Percentiles rank a stretch among this genome's conserved stretches.
Conservation (phyloP, 176 grass and related monocot genomes). For the Musa schizocarpa region DNA sequence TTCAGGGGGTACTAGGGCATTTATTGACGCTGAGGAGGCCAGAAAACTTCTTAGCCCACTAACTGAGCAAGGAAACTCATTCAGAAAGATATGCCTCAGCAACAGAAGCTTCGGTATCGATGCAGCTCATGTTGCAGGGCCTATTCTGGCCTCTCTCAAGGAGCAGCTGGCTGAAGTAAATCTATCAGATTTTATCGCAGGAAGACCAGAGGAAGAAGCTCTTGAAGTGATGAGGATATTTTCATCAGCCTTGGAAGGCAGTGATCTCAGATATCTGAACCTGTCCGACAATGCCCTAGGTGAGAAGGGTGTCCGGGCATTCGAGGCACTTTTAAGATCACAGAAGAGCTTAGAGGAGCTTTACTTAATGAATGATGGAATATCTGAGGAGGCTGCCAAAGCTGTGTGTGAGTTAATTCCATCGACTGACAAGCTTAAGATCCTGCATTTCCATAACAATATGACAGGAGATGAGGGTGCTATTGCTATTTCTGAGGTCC, state of each 20-base stretch:
- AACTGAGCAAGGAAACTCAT: constrained; percentile 38
- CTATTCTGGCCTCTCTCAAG: constrained; percentile 60
- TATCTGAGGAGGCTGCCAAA: constrained; percentile 79
- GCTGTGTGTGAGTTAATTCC: constrained; percentile 64
- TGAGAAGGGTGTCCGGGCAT: constrained; percentile 83
- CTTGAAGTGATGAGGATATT: constrained; percentile 79
- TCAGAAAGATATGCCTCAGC: constrained; percentile 57
- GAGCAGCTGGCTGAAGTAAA: constrained; percentile 58
- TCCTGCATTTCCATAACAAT: constrained; percentile 85
- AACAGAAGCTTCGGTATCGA: constrained; percentile 75
- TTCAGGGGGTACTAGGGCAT: constrained; percentile 48
- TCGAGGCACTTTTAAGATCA: constrained; percentile 59
- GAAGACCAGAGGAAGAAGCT: constrained; percentile 76
- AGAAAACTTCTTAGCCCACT: constrained; percentile 52
- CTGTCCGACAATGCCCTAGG: constrained; percentile 79
- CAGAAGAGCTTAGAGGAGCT: constrained; percentile 63
- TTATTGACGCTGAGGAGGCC: constrained; percentile 71
- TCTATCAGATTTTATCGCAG: constrained; percentile 76
- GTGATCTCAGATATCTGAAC: constrained; percentile 54
- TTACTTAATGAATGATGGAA: constrained; percentile 79
- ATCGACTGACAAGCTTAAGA: constrained; percentile 55
- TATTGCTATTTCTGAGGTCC: constrained; percentile 42
- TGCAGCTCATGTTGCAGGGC: constrained; percentile 57
- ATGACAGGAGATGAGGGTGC: constrained; percentile 89
- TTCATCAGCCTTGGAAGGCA: constrained; percentile 59